phyloP scores from a whole-genome alignment of 345 rosid species.

The Euphorbia pulcherrima region DNA sequence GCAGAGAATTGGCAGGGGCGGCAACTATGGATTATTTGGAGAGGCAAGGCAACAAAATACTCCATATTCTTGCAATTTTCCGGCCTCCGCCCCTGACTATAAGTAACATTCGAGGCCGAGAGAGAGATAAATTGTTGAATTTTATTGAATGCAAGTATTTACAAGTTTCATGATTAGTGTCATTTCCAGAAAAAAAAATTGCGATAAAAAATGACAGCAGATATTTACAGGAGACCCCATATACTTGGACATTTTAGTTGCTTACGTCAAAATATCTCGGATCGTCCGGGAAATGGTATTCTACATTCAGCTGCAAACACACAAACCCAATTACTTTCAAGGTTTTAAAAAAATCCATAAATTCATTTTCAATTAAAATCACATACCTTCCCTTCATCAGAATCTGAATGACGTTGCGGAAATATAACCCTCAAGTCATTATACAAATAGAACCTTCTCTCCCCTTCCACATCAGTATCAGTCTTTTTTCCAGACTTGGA shows the following conservation, averaged over 20 bases:
- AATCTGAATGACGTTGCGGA: constrained; percentile 90
- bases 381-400: constrained; percentile 93
- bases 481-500: constrained; percentile 46
- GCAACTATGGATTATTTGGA: no score
- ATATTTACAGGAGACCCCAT: constrained; percentile 24
- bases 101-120: background rate
- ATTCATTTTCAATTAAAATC: constrained; percentile 9
- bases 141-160: constrained; percentile 15
- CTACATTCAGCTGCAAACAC: constrained; percentile 66
- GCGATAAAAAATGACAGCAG: constrained; percentile 15
- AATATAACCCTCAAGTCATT: constrained; percentile 84
- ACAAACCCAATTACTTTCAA: constrained; percentile 5
- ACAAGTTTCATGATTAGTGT: constrained; percentile 14
- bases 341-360: background rate
- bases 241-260: constrained; percentile 31
- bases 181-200: constrained; percentile 23
- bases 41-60: no score
- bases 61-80: no score
- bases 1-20: no score
- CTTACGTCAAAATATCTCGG: constrained; percentile 75
- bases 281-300: constrained; percentile 80
- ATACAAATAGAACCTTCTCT: constrained; percentile 75
- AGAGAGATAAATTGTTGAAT: background rate
- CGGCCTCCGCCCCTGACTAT: no score
- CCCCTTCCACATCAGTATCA: constrained; percentile 36